These are phyloP conservation scores for Lodderomyces pseudojiufengensis DNA, from an alignment of 1,139 yeast genomes.

Conservation along the genomic window DNA sequence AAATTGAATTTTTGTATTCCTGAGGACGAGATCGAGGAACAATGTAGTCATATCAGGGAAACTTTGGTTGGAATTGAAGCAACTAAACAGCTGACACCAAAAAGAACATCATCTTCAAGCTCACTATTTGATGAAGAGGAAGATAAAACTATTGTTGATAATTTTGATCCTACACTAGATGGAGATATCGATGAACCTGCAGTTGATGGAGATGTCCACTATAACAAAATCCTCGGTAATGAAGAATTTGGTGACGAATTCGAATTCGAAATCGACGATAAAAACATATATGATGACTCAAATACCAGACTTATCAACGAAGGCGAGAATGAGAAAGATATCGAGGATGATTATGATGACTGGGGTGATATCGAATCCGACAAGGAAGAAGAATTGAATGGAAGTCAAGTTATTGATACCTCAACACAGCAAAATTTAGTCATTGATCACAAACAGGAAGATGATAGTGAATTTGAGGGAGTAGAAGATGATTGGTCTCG, in stretches of 20 bases:
- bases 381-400: background rate
- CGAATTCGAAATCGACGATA: background rate
- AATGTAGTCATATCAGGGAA: constrained; percentile 7
- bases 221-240: no score
- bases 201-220: no score
- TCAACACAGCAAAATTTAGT: background rate
- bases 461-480: constrained; percentile 2
- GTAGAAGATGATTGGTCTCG: constrained; percentile 11
- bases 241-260: background rate
- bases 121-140: no score
- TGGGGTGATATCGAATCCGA: constrained; percentile 3
- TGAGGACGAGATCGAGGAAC: constrained; percentile 18
- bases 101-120: no score
- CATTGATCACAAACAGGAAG: background rate
- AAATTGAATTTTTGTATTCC: constrained; percentile 30
- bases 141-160: no score
- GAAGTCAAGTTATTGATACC: background rate
- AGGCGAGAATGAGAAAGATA: constrained; percentile 2
- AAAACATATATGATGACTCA: background rate
- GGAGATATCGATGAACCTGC: no score
- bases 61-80: background rate
- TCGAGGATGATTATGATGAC: constrained; percentile 6
- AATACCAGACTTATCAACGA: background rate
- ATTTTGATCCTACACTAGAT: no score
- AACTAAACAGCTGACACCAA: no score